phyloP scores from a whole-genome alignment of 768 basidiomycete species.

The Suillus paluster region DNA sequence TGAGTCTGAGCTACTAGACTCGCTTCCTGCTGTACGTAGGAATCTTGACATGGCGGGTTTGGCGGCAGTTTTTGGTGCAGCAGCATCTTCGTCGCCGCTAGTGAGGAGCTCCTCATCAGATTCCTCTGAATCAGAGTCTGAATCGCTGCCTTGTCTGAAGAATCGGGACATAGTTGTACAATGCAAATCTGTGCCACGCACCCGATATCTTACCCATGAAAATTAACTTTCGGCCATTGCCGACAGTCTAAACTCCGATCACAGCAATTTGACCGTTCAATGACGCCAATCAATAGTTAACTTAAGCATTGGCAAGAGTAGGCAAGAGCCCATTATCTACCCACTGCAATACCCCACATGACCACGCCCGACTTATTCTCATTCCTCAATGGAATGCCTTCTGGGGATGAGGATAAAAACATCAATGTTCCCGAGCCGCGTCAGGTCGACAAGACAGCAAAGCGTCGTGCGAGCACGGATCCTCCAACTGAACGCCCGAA shows the following conservation, averaged over 20 bases:
- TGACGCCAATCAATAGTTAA: too few relatives aligned
- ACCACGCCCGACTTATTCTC: constrained; percentile 34
- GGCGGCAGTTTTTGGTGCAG: constrained; percentile 50
- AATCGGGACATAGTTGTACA: constrained; percentile 74
- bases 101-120: constrained; percentile 79
- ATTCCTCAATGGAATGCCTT: constrained; percentile 28
- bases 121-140: constrained; percentile 73
- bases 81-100: constrained; percentile 68
- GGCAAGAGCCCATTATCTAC: too few relatives aligned
- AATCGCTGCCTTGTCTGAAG: constrained; percentile 85
- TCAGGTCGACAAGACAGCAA: constrained; percentile 29
- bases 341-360: background rate
- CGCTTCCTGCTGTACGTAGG: constrained; percentile 65
- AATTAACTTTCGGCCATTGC: constrained; percentile 1
- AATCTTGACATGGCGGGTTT: constrained; percentile 73
- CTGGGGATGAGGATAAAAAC: constrained; percentile 33
- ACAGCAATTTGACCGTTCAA: too few relatives aligned
- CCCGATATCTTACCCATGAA: background rate
- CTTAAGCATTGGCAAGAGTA: too few relatives aligned
- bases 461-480: constrained; percentile 14
- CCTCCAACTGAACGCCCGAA: constrained; percentile 9
- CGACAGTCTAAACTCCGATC: background rate
- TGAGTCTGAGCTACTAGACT: constrained; percentile 57
- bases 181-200: background rate
- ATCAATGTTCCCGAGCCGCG: background rate